Evolutionary conservation across 352 stramenopile species (phyloP).

Genomic region (Phytopythium boreale): DNA sequence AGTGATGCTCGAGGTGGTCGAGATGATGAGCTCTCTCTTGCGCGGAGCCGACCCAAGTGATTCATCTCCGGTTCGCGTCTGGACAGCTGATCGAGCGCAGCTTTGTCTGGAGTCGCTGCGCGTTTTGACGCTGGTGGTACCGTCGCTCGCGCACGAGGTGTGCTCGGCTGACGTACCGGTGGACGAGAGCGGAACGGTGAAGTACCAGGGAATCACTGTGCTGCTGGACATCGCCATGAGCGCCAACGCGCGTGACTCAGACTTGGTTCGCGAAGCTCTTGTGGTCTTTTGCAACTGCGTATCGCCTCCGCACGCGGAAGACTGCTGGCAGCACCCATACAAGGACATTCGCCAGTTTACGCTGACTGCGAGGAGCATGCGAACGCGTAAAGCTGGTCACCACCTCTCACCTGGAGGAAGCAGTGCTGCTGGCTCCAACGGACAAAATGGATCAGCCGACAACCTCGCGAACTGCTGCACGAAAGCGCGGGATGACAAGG

Average conservation of each 20-base stretch:
- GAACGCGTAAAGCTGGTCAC: constrained; percentile 39
- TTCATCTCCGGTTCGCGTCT: constrained; percentile 51
- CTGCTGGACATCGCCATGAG: constrained; percentile 79
- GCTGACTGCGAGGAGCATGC: constrained; percentile 67
- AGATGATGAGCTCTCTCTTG: constrained; percentile 61
- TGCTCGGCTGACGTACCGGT: constrained; percentile 66
- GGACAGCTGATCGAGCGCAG: constrained; percentile 76
- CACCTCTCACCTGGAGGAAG: background rate
- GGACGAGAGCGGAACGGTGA: constrained; percentile 39
- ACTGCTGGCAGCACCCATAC: constrained; percentile 83
- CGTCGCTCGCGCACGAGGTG: constrained; percentile 63
- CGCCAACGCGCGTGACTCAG: constrained; percentile 64
- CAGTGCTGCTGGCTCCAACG: background rate
- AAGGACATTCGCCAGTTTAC: constrained; percentile 84
- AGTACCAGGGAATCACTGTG: constrained; percentile 60
- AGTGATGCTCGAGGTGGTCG: constrained; percentile 77
- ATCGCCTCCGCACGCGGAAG: constrained; percentile 65
- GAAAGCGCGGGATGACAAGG: constrained; percentile 62
- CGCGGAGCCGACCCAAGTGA: constrained; percentile 55
- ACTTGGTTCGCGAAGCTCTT: constrained; percentile 69
- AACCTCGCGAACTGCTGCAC: constrained; percentile 41
- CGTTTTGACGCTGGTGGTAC: constrained; percentile 72
- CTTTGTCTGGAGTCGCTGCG: constrained; percentile 79
- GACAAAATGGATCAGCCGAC: constrained; percentile 10
- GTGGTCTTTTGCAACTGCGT: constrained; percentile 85